These are phyloP conservation scores for Cryptococcus hybrid DNA, from an alignment of 1,284 basidiomycete species.

Conservation along the genomic window DNA sequence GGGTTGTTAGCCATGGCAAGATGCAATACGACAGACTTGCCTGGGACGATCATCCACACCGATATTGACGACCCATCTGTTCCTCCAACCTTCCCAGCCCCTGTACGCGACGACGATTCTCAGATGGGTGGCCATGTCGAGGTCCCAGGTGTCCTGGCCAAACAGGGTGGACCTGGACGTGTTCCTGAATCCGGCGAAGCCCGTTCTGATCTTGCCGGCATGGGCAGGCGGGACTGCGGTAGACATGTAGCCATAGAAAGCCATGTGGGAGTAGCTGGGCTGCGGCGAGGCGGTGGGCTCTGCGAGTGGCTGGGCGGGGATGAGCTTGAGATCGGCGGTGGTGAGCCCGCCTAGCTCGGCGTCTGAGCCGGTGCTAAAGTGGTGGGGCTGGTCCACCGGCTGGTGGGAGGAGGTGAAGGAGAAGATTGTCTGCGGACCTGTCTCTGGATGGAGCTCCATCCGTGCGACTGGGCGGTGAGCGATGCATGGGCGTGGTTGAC, in stretches of 20 bases:
- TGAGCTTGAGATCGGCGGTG: slow-evolving; percentile 1
- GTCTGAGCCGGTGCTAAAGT: background rate
- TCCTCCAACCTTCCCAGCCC: slow-evolving; percentile 47
- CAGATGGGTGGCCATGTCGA: slow-evolving; percentile 52
- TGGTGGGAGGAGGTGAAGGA: slow-evolving; percentile 21
- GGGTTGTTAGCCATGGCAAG: background rate
- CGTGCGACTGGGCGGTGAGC: slow-evolving; percentile 23
- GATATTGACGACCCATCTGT: slow-evolving; percentile 53
- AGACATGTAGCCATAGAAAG: slow-evolving; percentile 42
- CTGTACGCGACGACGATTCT: slow-evolving; percentile 50
- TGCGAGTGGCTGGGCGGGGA: background rate
- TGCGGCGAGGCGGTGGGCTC: background rate
- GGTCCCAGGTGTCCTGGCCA: slow-evolving; percentile 53
- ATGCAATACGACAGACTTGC: slow-evolving; percentile 15
- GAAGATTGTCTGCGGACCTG: slow-evolving; percentile 32
- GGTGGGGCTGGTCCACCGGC: slow-evolving; percentile 12
- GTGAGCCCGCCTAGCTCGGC: slow-evolving; percentile 1
- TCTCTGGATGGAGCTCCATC: slow-evolving; percentile 28
- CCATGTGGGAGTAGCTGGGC: slow-evolving; percentile 26
- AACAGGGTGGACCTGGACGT: slow-evolving; percentile 52
- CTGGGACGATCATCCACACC: slow-evolving; percentile 54
- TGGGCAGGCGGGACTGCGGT: slow-evolving; percentile 43
- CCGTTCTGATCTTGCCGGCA: slow-evolving; percentile 48
- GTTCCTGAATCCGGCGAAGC: slow-evolving; percentile 55
- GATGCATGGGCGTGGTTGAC: slow-evolving; percentile 4